phyloP scores from a whole-genome alignment of 441 rosid species.

The Gossypium davidsonii region DNA sequence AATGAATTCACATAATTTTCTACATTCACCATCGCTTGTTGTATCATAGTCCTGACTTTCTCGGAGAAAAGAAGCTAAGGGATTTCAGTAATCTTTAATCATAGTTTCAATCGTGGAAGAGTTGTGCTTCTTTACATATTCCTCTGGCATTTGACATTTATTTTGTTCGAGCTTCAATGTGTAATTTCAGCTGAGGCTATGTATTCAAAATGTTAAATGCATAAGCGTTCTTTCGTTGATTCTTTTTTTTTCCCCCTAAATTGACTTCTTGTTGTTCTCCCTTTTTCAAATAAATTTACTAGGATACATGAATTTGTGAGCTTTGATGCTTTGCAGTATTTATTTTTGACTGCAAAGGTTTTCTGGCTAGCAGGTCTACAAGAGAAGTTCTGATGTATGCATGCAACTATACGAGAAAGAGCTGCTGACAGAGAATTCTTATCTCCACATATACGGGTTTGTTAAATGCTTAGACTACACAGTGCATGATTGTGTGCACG shows the following conservation, averaged over 20 bases:
- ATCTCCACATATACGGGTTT: constrained; percentile 73
- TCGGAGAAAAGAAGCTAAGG: neutral
- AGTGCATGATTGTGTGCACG: neutral
- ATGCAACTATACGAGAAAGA: constrained; percentile 85
- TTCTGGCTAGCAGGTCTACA: constrained; percentile 62
- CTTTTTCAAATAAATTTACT: neutral
- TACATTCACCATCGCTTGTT: neutral
- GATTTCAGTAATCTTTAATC: neutral
- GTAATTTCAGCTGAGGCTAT: neutral
- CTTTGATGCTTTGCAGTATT: neutral
- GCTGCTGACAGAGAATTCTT: constrained; percentile 67
- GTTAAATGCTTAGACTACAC: constrained; percentile 21
- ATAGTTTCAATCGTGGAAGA: neutral
- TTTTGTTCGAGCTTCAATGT: neutral
- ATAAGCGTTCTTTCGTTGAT: neutral
- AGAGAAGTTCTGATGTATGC: constrained; percentile 73
- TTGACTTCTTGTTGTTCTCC: neutral
- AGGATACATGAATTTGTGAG: neutral
- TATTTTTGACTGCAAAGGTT: neutral
- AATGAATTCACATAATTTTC: neutral
- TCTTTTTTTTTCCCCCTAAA: neutral
- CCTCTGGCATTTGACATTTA: neutral
- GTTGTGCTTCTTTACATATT: neutral
- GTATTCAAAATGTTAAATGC: neutral
- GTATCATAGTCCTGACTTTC: neutral